phyloP scores from a whole-genome alignment of 106 monocot species.

The Allium sativum region DNA sequence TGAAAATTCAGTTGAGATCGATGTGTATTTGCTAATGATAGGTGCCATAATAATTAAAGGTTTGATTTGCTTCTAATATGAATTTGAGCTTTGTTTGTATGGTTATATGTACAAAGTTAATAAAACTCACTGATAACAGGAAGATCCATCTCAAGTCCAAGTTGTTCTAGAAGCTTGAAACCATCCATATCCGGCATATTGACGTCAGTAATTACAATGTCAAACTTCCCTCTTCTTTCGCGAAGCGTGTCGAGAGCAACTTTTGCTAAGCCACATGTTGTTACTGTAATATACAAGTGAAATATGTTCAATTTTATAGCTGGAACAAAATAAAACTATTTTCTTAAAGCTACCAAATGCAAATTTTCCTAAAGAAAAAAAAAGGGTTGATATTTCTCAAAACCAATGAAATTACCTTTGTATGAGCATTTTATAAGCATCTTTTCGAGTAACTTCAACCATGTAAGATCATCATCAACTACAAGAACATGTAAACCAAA shows the following conservation, averaged over 20 bases:
- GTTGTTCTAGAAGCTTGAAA: slow-evolving; percentile 93
- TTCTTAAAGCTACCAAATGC: background rate
- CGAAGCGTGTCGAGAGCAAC: slow-evolving; percentile 67
- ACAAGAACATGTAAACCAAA: background rate
- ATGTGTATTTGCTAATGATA: no score
- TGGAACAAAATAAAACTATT: no score
- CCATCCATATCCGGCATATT: slow-evolving; percentile 97
- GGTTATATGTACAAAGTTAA: no score
- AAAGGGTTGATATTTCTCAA: background rate
- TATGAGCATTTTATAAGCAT: slow-evolving; percentile 73
- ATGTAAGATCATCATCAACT: slow-evolving; percentile 61
- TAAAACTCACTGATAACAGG: slow-evolving; percentile 85
- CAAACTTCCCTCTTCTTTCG: slow-evolving; percentile 76
- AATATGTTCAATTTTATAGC: background rate
- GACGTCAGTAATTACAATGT: slow-evolving; percentile 96
- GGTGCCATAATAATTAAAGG: no score
- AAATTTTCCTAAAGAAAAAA: background rate
- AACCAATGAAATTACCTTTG: slow-evolving; percentile 33
- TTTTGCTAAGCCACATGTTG: slow-evolving; percentile 71
- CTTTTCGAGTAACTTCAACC: slow-evolving; percentile 69
- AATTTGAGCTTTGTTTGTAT: no score
- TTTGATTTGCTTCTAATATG: no score
- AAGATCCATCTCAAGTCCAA: slow-evolving; percentile 96
- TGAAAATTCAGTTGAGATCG: no score
- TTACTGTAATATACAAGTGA: slow-evolving; percentile 35